Base-by-base conservation (phyloP, 202 grass and related monocot species). In the Brachypodium distachyon region DNA sequence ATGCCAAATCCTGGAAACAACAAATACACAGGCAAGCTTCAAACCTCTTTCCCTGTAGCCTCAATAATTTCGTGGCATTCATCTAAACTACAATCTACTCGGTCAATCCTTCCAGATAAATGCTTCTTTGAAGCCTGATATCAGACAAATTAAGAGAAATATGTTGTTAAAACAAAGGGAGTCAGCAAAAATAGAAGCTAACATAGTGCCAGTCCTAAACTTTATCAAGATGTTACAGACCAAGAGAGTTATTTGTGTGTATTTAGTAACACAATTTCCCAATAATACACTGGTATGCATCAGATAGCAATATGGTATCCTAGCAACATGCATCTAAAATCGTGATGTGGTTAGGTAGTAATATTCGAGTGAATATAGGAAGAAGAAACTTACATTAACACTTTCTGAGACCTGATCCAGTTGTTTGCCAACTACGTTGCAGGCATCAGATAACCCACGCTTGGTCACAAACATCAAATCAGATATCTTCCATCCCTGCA, bases 381-480 rank as follows among this genome's bases (percentile, higher is more conserved):
- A 13, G 14, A 46, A 85, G 72, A 82, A 83, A 68, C 90, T 78
- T 88, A 97, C 89, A 82, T 84, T 53, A 67, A 97, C 76, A 74
- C 80, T 88, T 38, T 90, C 84, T 63, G 85, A 93, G 90, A 97
- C 95, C 65, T 88, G 91, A 49, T 94, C 91, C 27, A 97, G 77
- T 71, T 97, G 82, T 88, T 88, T 97, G 9, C 95, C 91, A 29
- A 92, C 91, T 61, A 73, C 73, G 56, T 78, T 89, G 51, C 82
- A 88, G 62, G 89, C 85, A 92, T 94, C 84, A 72, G 91, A 78
- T 62, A 97, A 85, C 3, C 95, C 87, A 61, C 82, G 87, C 70
- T 79, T 93, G 0, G 91, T 97, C 68, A 92, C 91, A 90, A 97
- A 97, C 89, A 97, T 97, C 85, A 97, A 81, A 82, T 94, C 91